These are phyloP conservation scores for Glonium stellatum DNA, from an alignment of 495 filamentous ascomycete genomes.

Conservation along the genomic window DNA sequence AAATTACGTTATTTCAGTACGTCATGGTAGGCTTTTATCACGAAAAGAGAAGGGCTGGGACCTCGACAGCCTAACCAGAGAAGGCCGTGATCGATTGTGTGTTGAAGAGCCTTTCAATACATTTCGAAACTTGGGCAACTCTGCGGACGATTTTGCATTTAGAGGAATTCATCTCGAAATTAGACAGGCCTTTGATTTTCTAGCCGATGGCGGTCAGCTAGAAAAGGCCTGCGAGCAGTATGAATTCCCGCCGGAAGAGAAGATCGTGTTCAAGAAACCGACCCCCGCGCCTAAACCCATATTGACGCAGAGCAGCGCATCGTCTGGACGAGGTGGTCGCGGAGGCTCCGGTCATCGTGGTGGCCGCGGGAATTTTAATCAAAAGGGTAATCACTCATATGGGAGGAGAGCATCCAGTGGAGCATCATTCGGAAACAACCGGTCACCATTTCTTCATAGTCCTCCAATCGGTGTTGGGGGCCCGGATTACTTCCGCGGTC, in stretches of 20 bases:
- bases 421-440: constrained; percentile 31
- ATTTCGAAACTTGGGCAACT: constrained; percentile 90
- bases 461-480: constrained; percentile 22
- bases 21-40: constrained; percentile 72
- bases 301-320: constrained; percentile 47
- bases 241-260: constrained; percentile 76
- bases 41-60: constrained; percentile 82
- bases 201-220: constrained; percentile 63
- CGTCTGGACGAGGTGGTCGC: constrained; percentile 44
- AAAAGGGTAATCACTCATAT: constrained; percentile 37
- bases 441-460: constrained; percentile 28
- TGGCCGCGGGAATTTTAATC: constrained; percentile 45
- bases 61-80: constrained; percentile 56
- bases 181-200: constrained; percentile 74
- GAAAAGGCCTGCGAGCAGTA: constrained; percentile 77
- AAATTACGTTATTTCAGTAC: constrained; percentile 73
- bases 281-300: constrained; percentile 53
- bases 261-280: constrained; percentile 68
- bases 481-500: constrained; percentile 31
- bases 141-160: constrained; percentile 89
- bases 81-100: constrained; percentile 63
- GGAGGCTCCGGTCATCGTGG: constrained; percentile 48
- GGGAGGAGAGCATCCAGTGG: constrained; percentile 35
- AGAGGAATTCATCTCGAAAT: constrained; percentile 84
- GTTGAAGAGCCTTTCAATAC: constrained; percentile 96